A percentile compares a stretch with the other conserved stretches of the same genome.
phyloP scores from a whole-genome alignment of 345 rosid genomes.

The Diplotaxis tenuifolia region DNA sequence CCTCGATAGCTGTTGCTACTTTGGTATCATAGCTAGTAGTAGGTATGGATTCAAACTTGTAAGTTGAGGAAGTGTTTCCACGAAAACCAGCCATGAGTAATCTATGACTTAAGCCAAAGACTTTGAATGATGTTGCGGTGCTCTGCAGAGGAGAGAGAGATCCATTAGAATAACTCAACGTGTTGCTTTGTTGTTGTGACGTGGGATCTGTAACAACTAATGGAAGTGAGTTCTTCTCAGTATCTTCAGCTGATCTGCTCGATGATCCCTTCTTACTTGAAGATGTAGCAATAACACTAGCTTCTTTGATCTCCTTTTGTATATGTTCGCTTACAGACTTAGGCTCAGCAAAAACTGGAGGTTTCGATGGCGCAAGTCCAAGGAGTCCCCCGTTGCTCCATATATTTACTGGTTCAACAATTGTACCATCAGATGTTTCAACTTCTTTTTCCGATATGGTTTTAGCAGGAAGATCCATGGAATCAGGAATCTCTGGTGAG shows the following conservation, averaged over 20 bases:
- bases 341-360: conserved; percentile 76
- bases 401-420: conserved; percentile 49
- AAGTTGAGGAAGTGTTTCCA: conserved; percentile 41
- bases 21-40: conserved; percentile 32
- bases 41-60: conserved; percentile 45
- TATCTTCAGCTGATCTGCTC: conserved; percentile 35
- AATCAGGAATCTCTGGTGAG: conserved; percentile 34
- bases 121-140: conserved; percentile 44
- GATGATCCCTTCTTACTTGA: conserved; percentile 38
- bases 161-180: conserved; percentile 26
- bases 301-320: conserved; percentile 33
- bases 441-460: not conserved
- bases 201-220: conserved; percentile 36
- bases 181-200: conserved; percentile 33
- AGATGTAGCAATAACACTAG: not conserved
- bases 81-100: conserved; percentile 67
- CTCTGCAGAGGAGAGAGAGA: conserved; percentile 7
- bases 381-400: conserved; percentile 96
- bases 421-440: conserved; percentile 25
- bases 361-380: conserved; percentile 90
- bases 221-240: conserved; percentile 31
- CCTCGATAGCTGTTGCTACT: conserved; percentile 35
- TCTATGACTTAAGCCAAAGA: conserved; percentile 65
- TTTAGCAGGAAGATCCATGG: not conserved
- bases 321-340: conserved; percentile 33